phyloP scores from a whole-genome alignment of 306 rosid species.

The Corylus avellana region DNA sequence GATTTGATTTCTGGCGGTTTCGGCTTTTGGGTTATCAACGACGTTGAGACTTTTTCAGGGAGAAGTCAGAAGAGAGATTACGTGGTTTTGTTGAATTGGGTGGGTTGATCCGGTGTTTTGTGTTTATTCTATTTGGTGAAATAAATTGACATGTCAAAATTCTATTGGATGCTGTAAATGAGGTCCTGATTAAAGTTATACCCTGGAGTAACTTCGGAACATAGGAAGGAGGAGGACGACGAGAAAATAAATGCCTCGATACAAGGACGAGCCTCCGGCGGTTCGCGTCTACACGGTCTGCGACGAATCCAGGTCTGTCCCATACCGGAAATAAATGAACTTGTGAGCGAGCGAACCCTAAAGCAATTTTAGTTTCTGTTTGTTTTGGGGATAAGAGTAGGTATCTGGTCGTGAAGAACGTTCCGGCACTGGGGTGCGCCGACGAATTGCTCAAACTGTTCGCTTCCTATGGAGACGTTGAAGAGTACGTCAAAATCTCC shows the following conservation, averaged over 20 bases:
- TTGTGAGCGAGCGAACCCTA: not conserved
- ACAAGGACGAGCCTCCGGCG: slow-evolving; percentile 63
- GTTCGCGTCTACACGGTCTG: slow-evolving; percentile 84
- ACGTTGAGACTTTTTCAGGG: too few species aligned
- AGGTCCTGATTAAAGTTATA: too few species aligned
- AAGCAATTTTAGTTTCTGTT: not conserved
- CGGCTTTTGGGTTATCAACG: too few species aligned
- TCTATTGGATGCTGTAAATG: too few species aligned
- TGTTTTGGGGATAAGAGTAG: slow-evolving; percentile 29
- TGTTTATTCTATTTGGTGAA: too few species aligned
- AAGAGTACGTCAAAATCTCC: slow-evolving; percentile 50
- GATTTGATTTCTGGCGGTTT: too few species aligned
- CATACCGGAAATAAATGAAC: not conserved
- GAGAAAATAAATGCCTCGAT: slow-evolving; percentile 55
- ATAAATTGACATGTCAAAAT: too few species aligned
- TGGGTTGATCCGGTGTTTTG: too few species aligned
- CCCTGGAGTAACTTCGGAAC: too few species aligned
- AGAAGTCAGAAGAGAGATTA: too few species aligned
- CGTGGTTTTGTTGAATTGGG: too few species aligned
- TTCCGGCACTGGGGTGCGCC: slow-evolving; percentile 87
- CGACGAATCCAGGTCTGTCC: slow-evolving; percentile 73
- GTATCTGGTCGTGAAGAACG: slow-evolving; percentile 78
- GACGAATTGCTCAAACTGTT: slow-evolving; percentile 67
- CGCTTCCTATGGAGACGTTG: slow-evolving; percentile 74
- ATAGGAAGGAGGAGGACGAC: not conserved